Evolutionary conservation across 768 basidiomycete genomes (phyloP), one percentile per base, ranked within the genome.

Genomic region (Botryobasidium botryosum): DNA sequence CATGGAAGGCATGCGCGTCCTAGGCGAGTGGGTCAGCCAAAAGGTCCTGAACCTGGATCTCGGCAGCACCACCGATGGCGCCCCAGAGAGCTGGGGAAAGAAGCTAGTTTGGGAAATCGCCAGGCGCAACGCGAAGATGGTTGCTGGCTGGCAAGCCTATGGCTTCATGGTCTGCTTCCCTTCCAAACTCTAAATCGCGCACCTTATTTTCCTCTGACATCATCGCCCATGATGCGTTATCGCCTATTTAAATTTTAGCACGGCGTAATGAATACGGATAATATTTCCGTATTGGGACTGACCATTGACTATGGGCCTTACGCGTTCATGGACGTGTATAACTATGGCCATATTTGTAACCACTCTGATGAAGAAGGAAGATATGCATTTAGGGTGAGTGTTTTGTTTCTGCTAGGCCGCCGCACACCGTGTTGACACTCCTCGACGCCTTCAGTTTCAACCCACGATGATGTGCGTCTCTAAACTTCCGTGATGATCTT

Each of bases 261-360:
- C 56, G 88, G 87, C 0, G 92, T 99, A 29, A 87, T 99, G 53
- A 97, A 97, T 56, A 92, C 91, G 2, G 92, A 96, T 64, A 94
- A 92, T 81, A 52, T 47, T 70, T 60, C 60, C 15, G 57, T 70
- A 35, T 53, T 64, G 23, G 69, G 69, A 2, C 50, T 65, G 18
- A 70, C 68, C 3, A 69, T 71, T 44, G 69, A 71, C 51, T 70
- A 65, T 50, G 86, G 65, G 39, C 90, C 90, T 25, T 94, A 80
- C 51, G 83, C 86, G 0, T 91, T 87, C 62, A 94, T 92, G 90
- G 91, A 96, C 56, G 74, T 88, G 3, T 96, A 81, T 53, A 79
- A 92, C 51, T 58, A 74, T 0, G 62, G 66, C 42, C 91, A 94
- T 53, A 79, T 96, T 44, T 96, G 91, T 65, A 97, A 91, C 53